phyloP scores from a whole-genome alignment of 2,329 filamentous ascomycete species.

The Gnomoniopsis sp. region DNA sequence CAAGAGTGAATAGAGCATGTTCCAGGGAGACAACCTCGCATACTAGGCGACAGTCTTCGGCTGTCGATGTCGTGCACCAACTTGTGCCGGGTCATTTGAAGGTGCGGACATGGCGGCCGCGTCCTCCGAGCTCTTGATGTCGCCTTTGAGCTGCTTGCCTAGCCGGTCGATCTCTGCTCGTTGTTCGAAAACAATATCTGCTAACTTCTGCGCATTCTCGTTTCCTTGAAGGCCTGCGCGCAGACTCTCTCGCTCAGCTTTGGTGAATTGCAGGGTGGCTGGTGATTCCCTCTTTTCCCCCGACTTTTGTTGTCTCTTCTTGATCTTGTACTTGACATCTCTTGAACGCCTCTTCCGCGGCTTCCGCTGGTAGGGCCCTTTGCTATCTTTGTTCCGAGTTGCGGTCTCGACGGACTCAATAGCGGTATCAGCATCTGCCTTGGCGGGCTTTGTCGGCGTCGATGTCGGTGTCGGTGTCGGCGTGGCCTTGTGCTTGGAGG shows the following conservation, averaged over 20 bases:
- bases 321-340: background rate
- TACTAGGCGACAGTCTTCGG: background rate
- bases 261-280: background rate
- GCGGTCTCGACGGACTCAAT: background rate
- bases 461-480: background rate
- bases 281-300: background rate
- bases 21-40: background rate
- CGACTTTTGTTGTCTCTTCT: background rate
- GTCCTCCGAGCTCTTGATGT: background rate
- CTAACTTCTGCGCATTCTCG: background rate
- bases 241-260: background rate
- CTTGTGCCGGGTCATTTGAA: background rate
- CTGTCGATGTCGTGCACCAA: background rate
- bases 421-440: background rate
- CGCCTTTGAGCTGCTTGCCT: background rate
- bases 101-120: background rate
- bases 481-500: conserved; percentile 3
- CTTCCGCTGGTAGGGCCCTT: background rate
- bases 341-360: background rate
- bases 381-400: background rate
- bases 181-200: background rate
- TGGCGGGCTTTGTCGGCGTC: background rate
- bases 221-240: background rate
- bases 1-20: background rate
- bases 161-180: background rate